A percentile compares a stretch with the other conserved stretches of the same genome.
These are phyloP conservation scores for Talaromyces amestolkiae DNA, from an alignment of 2,329 filamentous ascomycete genomes.

Conservation along the genomic window DNA sequence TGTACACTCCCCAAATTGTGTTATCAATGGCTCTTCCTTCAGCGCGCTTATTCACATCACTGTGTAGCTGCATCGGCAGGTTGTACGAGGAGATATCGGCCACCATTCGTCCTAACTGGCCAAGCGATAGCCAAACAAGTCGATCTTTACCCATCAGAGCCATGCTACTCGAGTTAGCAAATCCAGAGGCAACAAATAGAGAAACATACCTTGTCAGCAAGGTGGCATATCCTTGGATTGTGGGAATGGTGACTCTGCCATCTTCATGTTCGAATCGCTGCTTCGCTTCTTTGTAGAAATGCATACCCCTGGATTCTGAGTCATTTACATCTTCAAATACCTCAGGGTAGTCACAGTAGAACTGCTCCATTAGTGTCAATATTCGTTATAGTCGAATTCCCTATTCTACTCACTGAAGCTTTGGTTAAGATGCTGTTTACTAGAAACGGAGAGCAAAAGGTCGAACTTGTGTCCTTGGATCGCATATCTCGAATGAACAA, in stretches of 20 bases:
- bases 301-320: slow-evolving; percentile 26
- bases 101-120: slow-evolving; percentile 27
- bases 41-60: slow-evolving; percentile 23
- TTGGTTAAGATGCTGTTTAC: slow-evolving; percentile 36
- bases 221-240: slow-evolving; percentile 32
- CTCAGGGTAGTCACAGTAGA: slow-evolving; percentile 30
- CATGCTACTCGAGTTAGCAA: slow-evolving; percentile 25
- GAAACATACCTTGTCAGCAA: slow-evolving; percentile 31
- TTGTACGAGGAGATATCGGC: slow-evolving; percentile 25
- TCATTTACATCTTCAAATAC: slow-evolving; percentile 24
- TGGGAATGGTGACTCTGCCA: slow-evolving; percentile 30
- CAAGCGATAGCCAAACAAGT: slow-evolving; percentile 30
- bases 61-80: slow-evolving; percentile 15
- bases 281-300: slow-evolving; percentile 38
- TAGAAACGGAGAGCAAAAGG: slow-evolving; percentile 36
- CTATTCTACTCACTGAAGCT: slow-evolving; percentile 28
- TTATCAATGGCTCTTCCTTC: slow-evolving; percentile 18
- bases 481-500: slow-evolving; percentile 37
- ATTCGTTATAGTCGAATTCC: background rate
- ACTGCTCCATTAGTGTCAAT: slow-evolving; percentile 21
- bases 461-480: slow-evolving; percentile 26
- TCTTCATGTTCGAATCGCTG: slow-evolving; percentile 30
- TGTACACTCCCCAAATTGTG: slow-evolving; percentile 20
- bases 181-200: background rate
- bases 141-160: slow-evolving; percentile 34